Base-by-base conservation (phyloP, 208 protist genomes). In the Wallacemonas sp. region DNA sequence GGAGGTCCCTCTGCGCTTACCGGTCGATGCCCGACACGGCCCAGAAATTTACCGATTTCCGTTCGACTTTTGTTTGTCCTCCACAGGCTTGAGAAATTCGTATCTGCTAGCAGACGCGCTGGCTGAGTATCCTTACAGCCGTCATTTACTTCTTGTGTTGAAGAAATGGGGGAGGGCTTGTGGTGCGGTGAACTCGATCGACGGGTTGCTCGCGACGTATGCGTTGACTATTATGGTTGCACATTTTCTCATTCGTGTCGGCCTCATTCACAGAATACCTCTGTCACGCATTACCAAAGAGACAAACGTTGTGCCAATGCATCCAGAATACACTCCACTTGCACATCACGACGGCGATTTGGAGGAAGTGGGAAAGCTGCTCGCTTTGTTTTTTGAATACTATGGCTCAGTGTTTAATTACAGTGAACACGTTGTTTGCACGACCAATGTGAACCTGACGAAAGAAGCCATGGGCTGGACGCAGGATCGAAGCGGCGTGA, bases 21-120 rank as follows among this genome's bases (percentile, higher is more conserved):
- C 91, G 1, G 81, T 92, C 9, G 88, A 96, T 59, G 68, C 76
- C n/a, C 62, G 69, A 14, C 69, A 92, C 62, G 91, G 91, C 2
- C 91, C 91, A 24, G 88, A 96, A 62, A 24, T 96, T 9, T 96
- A 90, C 49, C 74, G 91, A 34, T 90, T 91, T 28, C 88, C 91
- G 1, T 96, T 96, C 68, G 91, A 96, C 58, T 89, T 96, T 67
- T 96, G 88, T 67, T 71, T 96, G 26, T 91, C 86, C 1, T 93
- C 88, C 19, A 92, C 85, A 19, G 91, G 91, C 19, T 56, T 94
- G 33, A 76, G 84, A 46, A 95, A 94, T 42, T 95, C 91, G 3
- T 83, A 93, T 46, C 66, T 96, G 24, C 74, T 96, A 21, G 72
- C 79, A 22, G 67, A 89, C 47, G 76, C 84, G 11, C 76, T 96